Evolutionary conservation across 495 filamentous ascomycete species (phyloP).

Genomic region (Aspergillus bertholletiae): DNA sequence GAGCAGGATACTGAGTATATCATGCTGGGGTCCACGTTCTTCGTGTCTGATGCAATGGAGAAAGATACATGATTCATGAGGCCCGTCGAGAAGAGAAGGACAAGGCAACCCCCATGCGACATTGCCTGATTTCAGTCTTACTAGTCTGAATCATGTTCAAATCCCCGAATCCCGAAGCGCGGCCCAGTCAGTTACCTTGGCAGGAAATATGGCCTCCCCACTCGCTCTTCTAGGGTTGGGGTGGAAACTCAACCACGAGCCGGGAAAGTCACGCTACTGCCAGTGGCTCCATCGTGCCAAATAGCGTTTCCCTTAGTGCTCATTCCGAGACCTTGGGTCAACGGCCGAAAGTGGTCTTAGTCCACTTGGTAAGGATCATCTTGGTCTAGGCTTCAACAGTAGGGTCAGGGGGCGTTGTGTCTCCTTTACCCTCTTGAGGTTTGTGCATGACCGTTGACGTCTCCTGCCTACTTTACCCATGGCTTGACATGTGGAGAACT

Average conservation of each 20-base stretch:
- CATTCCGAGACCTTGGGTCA: background rate
- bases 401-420: background rate
- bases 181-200: background rate
- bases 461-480: background rate
- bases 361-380: background rate
- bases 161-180: background rate
- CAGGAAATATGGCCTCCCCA: background rate
- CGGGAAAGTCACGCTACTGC: background rate
- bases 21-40: no score
- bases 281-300: background rate
- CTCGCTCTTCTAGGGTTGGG: background rate
- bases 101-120: background rate
- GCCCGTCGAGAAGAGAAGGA: no score
- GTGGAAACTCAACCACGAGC: background rate
- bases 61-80: no score
- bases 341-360: background rate
- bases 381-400: background rate
- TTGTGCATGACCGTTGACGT: background rate
- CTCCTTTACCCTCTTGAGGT: background rate
- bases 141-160: background rate
- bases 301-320: background rate
- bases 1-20: no score
- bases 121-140: background rate
- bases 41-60: no score
- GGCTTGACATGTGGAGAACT: background rate